Percentiles rank a stretch among this genome's conserved stretches.
Evolutionary conservation across 108 stramenopile genomes (phyloP).

Genomic region (Discostella pseudostelligera): DNA sequence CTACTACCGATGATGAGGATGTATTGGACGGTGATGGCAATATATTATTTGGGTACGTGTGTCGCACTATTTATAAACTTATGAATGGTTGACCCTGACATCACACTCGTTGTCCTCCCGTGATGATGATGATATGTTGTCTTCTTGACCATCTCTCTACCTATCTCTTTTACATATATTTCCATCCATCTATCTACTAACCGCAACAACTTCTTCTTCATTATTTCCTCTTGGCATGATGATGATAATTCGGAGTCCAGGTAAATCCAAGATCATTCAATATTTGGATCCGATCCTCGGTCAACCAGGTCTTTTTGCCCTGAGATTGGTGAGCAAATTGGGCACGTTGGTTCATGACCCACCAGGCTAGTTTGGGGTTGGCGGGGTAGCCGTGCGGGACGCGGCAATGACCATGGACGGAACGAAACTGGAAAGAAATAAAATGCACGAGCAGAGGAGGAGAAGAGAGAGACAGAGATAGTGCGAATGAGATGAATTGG

Average conservation of each 20-base stretch:
- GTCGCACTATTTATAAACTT: too few relatives aligned
- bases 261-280: slow-evolving; percentile 64
- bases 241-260: slow-evolving; percentile 35
- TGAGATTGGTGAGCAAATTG: slow-evolving; percentile 49
- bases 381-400: slow-evolving; percentile 63
- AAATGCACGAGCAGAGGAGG: not conserved
- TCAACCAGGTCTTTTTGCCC: slow-evolving; percentile 45
- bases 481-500: too few relatives aligned
- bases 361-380: slow-evolving; percentile 64
- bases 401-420: slow-evolving; percentile 59
- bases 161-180: not conserved
- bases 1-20: too few relatives aligned
- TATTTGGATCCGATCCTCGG: slow-evolving; percentile 59
- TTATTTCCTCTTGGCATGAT: not conserved
- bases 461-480: not conserved
- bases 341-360: slow-evolving; percentile 67
- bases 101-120: too few relatives aligned
- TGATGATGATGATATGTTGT: too few relatives aligned
- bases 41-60: too few relatives aligned
- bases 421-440: slow-evolving; percentile 7
- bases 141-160: too few relatives aligned
- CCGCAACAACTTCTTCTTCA: too few relatives aligned
- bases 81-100: not conserved
- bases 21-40: too few relatives aligned
- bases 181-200: too few relatives aligned